These are phyloP conservation scores for Aspergillus incahuasiensis DNA, from an alignment of 495 filamentous ascomycete species.

Conservation along the genomic window DNA sequence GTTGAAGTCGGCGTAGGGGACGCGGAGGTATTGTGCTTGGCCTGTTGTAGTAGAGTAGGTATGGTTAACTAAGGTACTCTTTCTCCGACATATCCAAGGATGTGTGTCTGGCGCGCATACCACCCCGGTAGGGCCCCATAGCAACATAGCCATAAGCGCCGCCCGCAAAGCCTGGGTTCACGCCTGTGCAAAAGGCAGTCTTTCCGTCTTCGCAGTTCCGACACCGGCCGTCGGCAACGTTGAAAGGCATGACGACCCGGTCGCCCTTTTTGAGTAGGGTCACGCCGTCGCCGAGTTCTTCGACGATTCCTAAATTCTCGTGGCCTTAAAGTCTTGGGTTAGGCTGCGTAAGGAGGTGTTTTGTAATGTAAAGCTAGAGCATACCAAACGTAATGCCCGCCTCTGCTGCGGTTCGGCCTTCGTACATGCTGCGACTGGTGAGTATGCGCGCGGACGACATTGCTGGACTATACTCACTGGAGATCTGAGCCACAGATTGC, in stretches of 20 bases:
- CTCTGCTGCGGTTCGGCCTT: slow-evolving; percentile 49
- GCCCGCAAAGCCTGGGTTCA: slow-evolving; percentile 56
- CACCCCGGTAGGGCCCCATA: slow-evolving; percentile 55
- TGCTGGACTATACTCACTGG: slow-evolving; percentile 22
- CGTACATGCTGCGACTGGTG: slow-evolving; percentile 40
- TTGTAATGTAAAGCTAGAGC: not conserved
- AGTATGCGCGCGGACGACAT: slow-evolving; percentile 3
- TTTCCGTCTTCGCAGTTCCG: slow-evolving; percentile 55
- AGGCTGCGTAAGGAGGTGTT: too few species aligned
- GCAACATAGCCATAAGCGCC: slow-evolving; percentile 57
- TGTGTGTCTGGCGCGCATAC: too few species aligned
- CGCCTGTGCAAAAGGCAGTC: slow-evolving; percentile 54
- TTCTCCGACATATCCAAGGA: too few species aligned
- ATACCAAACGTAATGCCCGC: slow-evolving; percentile 49
- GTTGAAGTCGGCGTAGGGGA: slow-evolving; percentile 58
- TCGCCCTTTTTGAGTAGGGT: slow-evolving; percentile 48
- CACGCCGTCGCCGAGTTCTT: slow-evolving; percentile 43
- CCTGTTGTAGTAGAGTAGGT: slow-evolving; percentile 21
- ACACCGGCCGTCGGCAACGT: slow-evolving; percentile 55
- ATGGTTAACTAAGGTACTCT: too few species aligned
- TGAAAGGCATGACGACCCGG: slow-evolving; percentile 56
- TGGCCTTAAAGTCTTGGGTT: slow-evolving; percentile 47
- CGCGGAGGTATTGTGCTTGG: slow-evolving; percentile 51
- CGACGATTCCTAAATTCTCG: slow-evolving; percentile 52
- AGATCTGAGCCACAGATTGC: slow-evolving; percentile 51